These are phyloP conservation scores for Phanerochaete carnosa DNA, from an alignment of 768 basidiomycete genomes.

Conservation along the genomic window DNA sequence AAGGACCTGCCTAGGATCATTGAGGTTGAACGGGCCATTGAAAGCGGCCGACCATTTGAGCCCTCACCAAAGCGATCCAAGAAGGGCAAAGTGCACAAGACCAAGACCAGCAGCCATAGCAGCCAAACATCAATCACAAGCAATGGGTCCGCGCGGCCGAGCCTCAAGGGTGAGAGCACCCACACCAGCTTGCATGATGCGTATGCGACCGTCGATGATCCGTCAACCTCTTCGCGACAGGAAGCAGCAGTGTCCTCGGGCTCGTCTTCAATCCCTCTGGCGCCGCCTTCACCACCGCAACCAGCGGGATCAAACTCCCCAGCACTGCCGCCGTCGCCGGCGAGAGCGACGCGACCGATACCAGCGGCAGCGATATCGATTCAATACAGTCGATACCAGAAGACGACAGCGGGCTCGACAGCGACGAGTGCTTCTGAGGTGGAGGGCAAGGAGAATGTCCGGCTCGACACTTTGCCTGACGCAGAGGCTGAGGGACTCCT, in stretches of 20 bases:
- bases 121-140: neutral
- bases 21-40: conserved; percentile 78
- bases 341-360: neutral
- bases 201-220: conserved; percentile 6
- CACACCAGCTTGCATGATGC: conserved; percentile 3
- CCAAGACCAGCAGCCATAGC: conserved; percentile 4
- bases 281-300: neutral
- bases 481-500: neutral
- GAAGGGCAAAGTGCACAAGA: conserved; percentile 35
- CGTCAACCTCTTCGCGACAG: conserved; percentile 4
- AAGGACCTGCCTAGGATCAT: conserved; percentile 53
- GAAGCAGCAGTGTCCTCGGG: neutral
- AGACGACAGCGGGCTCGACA: neutral
- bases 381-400: neutral
- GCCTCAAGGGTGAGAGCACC: conserved; percentile 7
- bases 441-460: conserved; percentile 12
- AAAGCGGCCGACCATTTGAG: conserved; percentile 55
- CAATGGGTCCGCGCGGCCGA: neutral
- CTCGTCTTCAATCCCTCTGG: neutral
- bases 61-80: conserved; percentile 55
- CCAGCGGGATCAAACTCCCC: neutral
- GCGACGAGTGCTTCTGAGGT: neutral
- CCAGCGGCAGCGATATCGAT: neutral
- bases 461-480: neutral
- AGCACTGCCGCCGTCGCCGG: neutral